A percentile compares a stretch with the other conserved stretches of the same genome.
Conservation (phyloP, 148 eudicot species). For the Chenopodium berlandieri region DNA sequence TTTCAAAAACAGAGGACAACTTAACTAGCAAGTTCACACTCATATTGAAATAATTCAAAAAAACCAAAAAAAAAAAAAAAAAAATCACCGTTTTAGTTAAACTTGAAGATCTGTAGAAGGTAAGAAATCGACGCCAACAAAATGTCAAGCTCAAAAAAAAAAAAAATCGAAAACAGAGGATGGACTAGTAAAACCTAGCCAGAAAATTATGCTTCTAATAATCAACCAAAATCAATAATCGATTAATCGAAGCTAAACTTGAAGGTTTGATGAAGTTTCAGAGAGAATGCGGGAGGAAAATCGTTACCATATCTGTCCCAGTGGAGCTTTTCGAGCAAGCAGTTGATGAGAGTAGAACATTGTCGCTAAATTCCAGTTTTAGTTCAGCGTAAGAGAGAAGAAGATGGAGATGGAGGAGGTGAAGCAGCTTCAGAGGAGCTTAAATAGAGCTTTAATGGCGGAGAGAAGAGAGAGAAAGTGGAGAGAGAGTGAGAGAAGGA, state of each 20-base stretch:
- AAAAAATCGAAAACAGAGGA: background rate
- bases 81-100: background rate
- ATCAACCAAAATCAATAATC: background rate
- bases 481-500: background rate
- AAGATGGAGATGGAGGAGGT: conserved; percentile 13
- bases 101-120: background rate
- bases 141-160: background rate
- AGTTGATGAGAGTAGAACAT: conserved; percentile 92
- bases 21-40: background rate
- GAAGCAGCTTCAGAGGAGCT: background rate
- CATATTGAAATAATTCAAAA: background rate
- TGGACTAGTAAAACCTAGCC: background rate
- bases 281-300: background rate
- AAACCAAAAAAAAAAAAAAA: background rate
- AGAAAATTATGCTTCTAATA: background rate
- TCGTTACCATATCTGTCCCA: conserved; percentile 87
- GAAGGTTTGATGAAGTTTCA: background rate
- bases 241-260: background rate
- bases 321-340: conserved; percentile 82
- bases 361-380: background rate
- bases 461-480: conserved; percentile 9
- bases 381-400: conserved; percentile 3
- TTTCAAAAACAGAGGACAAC: background rate
- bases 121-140: background rate
- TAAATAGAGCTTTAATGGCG: conserved; percentile 16